These are phyloP conservation scores for Thelephora terrestris DNA, from an alignment of 1,284 basidiomycete genomes.

Conservation along the genomic window DNA sequence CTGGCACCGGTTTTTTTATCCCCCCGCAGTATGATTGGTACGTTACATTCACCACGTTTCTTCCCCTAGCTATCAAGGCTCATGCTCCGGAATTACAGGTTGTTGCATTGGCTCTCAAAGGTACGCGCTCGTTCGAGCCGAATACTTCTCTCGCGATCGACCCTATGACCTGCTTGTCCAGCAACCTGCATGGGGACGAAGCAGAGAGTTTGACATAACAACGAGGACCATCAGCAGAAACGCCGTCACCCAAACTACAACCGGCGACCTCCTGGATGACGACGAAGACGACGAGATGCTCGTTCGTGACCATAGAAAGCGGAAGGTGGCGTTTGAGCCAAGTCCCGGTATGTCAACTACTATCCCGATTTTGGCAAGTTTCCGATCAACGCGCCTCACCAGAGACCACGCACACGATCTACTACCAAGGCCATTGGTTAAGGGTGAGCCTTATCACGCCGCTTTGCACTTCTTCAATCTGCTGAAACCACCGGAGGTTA, in stretches of 20 bases:
- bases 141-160: background rate
- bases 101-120: conserved; percentile 82
- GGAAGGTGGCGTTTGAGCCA: conserved; percentile 36
- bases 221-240: conserved; percentile 58
- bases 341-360: conserved; percentile 17
- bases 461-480: conserved; percentile 9
- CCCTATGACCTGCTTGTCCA: conserved; percentile 21
- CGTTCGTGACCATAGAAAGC: conserved; percentile 49
- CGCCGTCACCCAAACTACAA: conserved; percentile 52
- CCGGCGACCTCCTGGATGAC: conserved; percentile 71
- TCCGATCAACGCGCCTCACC: conserved; percentile 9
- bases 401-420: conserved; percentile 81
- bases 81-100: conserved; percentile 32
- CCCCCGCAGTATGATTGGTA: conserved; percentile 56
- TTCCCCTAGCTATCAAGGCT: background rate
- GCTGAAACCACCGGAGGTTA: conserved; percentile 43
- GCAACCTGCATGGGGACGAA: conserved; percentile 80
- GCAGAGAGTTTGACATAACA: conserved; percentile 78
- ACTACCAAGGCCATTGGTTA: conserved; percentile 79
- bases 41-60: conserved; percentile 13
- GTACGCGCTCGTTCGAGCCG: conserved; percentile 24
- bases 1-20: too few relatives aligned
- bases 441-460: conserved; percentile 37
- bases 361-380: background rate
- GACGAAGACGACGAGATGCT: conserved; percentile 47